Evolutionary conservation across 2,329 filamentous ascomycete species (phyloP), one percentile per base, ranked within the genome.

Genomic region (Coleophoma cylindrospora): DNA sequence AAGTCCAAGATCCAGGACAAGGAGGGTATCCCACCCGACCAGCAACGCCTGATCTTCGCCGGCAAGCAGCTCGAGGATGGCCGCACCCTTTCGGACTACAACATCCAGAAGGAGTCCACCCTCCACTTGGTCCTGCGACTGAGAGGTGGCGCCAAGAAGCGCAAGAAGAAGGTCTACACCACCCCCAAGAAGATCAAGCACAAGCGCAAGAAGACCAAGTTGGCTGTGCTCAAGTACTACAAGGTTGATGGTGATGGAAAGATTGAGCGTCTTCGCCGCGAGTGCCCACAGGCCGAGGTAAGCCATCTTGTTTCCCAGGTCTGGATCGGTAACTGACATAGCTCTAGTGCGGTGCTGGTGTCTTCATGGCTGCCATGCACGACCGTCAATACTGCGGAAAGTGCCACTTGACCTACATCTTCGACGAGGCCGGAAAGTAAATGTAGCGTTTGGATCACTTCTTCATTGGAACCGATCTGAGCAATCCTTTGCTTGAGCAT

Each of bases 141-240:
- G 57, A 94, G 92, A 84, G 94, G 94, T 83, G 94, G 92, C 76
- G 91, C 77, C 73, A 99, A 99, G 91, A 96, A 97, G 89, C 86
- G 95, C 78, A 99, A 99, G 90, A 96, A 96, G 91, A 99, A 99
- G 91, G 94, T 99, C 66, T 99, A 99, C 89, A 97, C 90, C 74
- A 99, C 94, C 70, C 94, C 94, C 75, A 99, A 99, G 91, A 99
- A 99, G 91, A 99, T 99, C 88, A 99, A 99, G 94, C 94, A 99
- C 87, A 99, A 99, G 91, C 88, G 91, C 83, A 99, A 97, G 91
- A 99, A 99, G 92, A 96, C 89, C 86, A 99, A 99, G 88, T 81
- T 99, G 75, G 94, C 94, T 70, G 92, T 99, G 66, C 91, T 99
- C 76, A 99, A 99, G 87, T 99, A 99, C 89, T 99, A 99, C 89